Conservation (phyloP, 495 filamentous ascomycete genomes). For the Polyplosphaeria fusca region DNA sequence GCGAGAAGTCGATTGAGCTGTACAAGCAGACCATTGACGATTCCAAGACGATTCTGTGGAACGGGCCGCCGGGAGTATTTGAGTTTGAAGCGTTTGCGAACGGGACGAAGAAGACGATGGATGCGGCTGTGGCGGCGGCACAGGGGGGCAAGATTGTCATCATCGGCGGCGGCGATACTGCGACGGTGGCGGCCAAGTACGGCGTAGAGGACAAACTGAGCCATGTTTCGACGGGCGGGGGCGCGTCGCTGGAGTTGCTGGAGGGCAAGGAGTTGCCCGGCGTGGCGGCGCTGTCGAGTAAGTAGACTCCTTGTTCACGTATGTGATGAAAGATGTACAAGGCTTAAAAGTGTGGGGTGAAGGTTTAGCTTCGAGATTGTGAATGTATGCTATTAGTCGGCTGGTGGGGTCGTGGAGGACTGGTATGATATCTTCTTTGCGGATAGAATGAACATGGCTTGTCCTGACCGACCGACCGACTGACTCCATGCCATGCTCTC, state of each 20-base stretch:
- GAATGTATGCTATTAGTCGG: constrained; percentile 30
- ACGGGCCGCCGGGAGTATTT: constrained; percentile 92
- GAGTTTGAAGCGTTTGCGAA: constrained; percentile 92
- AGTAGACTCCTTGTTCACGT: constrained; percentile 46
- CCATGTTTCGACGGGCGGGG: constrained; percentile 96
- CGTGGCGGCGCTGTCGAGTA: constrained; percentile 90
- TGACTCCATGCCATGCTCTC: no score
- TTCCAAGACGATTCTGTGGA: constrained; percentile 98
- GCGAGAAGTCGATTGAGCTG: constrained; percentile 77
- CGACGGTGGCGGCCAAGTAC: constrained; percentile 97
- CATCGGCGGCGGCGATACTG: constrained; percentile 97
- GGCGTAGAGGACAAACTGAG: constrained; percentile 92
- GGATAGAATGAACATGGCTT: no score
- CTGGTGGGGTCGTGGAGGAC: no score
- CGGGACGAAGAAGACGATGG: constrained; percentile 84
- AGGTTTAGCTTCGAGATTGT: constrained; percentile 30
- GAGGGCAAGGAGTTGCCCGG: constrained; percentile 97
- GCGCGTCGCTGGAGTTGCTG: constrained; percentile 89
- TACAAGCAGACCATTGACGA: constrained; percentile 81
- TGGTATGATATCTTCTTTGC: no score
- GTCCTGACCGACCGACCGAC: no score
- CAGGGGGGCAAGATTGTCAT: constrained; percentile 87
- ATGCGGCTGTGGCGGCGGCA: constrained; percentile 76
- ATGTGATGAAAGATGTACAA: not conserved
- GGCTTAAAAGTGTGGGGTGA: constrained; percentile 30